Evolutionary conservation across 1,284 basidiomycete genomes (phyloP), one percentile per base, ranked within the genome.

Genomic region (Trichosporon asahii): DNA sequence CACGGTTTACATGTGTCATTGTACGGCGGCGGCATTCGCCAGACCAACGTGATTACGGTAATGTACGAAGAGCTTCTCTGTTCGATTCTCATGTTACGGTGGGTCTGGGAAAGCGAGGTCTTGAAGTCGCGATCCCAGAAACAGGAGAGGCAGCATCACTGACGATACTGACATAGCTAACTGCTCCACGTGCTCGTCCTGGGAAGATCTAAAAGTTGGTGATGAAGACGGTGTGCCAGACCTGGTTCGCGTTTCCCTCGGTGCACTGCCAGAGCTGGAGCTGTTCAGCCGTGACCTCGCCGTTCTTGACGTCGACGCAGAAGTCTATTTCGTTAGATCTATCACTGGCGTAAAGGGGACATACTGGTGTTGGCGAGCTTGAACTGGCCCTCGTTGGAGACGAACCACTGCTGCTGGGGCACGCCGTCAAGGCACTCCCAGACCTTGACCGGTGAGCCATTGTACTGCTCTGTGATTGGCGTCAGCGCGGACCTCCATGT

Each of bases 241-340:
- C 53, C 70, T 76, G 76, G 65, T 76, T 73, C 37, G 66, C 55
- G 68, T 75, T 73, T 33, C 66, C 70, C 8, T 68, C 70, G 57
- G 55, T 37, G 61, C 74, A 75, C 40, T 70, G 57, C 73, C 73
- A 75, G 35, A 72, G 66, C 69, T 77, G 76, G 21, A 73, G 67
- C 37, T 46, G 53, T 7, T 66, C 66, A 49, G 70, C 60, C 66
- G 66, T 49, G 40, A 69, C 61, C 66, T 69, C 67, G 53, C 66
- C 68, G 64, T 76, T 70, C 15, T 72, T 74, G 44, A 76, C 67
- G 57, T 75, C 75, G 64, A 76, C 66, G 65, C 74, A 75, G 35
- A 44, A 61, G 66, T 61, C 55, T 23, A 37, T 33, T 33, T 33
- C 57, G 37, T 60, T 27, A 60, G 55, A 27, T 14, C 21, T 12